phyloP scores from a whole-genome alignment of 257 asterid genomes.

The Fraxinus anomala region DNA sequence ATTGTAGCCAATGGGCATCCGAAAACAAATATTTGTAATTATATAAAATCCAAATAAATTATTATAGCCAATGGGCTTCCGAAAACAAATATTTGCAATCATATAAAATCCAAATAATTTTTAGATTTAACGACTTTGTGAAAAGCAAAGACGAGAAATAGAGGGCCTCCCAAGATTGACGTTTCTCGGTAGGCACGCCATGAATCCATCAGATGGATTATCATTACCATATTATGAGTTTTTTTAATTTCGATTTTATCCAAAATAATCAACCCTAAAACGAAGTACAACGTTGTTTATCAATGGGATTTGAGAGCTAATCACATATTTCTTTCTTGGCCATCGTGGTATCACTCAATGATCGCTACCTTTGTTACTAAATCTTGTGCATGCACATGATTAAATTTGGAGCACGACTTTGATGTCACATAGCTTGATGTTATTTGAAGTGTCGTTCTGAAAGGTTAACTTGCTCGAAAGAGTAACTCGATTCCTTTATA shows the following conservation, averaged over 20 bases:
- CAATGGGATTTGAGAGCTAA: not conserved
- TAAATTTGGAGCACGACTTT: not conserved
- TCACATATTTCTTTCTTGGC: not conserved
- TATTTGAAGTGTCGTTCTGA: too few relatives aligned
- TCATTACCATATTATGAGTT: too few relatives aligned
- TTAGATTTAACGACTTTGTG: not conserved
- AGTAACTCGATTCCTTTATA: too few relatives aligned
- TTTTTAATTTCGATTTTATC: too few relatives aligned
- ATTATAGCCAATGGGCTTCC: slow-evolving; percentile 32
- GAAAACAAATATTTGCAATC: slow-evolving; percentile 25
- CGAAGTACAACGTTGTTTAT: too few relatives aligned
- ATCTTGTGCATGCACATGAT: not conserved
- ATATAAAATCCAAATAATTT: slow-evolving; percentile 23
- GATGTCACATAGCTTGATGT: not conserved
- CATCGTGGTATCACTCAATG: too few relatives aligned
- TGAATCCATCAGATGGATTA: not conserved
- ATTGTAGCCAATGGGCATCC: slow-evolving; percentile 31
- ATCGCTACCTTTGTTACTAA: too few relatives aligned
- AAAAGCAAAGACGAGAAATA: not conserved
- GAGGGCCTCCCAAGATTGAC: not conserved
- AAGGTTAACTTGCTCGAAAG: not conserved
- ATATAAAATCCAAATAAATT: slow-evolving; percentile 24
- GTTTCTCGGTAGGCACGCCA: not conserved
- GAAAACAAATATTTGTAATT: slow-evolving; percentile 26
- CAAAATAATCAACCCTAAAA: too few relatives aligned